Percentiles rank a stretch among this genome's conserved stretches.
Conservation (phyloP, 805 yeast genomes). For the Yarrowia divulgata region DNA sequence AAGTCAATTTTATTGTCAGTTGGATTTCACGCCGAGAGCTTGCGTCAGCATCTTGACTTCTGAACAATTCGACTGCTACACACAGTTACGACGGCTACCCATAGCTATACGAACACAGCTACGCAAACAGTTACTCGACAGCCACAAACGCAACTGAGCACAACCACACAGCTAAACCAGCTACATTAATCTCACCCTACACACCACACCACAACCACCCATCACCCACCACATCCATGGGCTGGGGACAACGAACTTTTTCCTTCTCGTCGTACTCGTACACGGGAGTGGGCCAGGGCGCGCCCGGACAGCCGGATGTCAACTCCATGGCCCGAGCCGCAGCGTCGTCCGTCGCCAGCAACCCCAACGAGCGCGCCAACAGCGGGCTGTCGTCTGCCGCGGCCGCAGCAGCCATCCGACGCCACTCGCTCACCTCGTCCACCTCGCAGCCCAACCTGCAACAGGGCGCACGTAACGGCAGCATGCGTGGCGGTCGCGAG, state of each 20-base stretch:
- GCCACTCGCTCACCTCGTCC: conserved; percentile 44
- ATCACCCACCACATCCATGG: too few relatives aligned
- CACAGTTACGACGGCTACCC: too few relatives aligned
- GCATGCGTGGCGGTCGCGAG: conserved; percentile 2
- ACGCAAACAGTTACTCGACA: too few relatives aligned
- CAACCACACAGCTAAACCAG: too few relatives aligned
- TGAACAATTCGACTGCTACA: too few relatives aligned
- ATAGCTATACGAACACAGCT: too few relatives aligned
- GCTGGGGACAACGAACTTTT: conserved; percentile 39
- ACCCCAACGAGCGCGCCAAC: conserved; percentile 41
- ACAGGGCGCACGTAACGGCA: conserved; percentile 22
- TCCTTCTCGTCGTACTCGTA: conserved; percentile 43
- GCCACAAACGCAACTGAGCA: neutral
- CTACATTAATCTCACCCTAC: too few relatives aligned
- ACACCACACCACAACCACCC: too few relatives aligned
- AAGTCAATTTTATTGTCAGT: conserved; percentile 33
- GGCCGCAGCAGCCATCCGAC: conserved; percentile 51
- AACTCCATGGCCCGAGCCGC: conserved; percentile 67
- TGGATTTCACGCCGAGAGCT: conserved; percentile 2
- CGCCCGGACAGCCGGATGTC: conserved; percentile 44
- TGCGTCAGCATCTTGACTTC: too few relatives aligned
- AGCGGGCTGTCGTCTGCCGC: conserved; percentile 48
- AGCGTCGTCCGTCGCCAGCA: conserved; percentile 53
- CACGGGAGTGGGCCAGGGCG: conserved; percentile 49
- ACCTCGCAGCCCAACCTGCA: conserved; percentile 14